Evolutionary conservation across 73 alveolate species (phyloP).

Genomic region (Tetrahymena thermophila): DNA sequence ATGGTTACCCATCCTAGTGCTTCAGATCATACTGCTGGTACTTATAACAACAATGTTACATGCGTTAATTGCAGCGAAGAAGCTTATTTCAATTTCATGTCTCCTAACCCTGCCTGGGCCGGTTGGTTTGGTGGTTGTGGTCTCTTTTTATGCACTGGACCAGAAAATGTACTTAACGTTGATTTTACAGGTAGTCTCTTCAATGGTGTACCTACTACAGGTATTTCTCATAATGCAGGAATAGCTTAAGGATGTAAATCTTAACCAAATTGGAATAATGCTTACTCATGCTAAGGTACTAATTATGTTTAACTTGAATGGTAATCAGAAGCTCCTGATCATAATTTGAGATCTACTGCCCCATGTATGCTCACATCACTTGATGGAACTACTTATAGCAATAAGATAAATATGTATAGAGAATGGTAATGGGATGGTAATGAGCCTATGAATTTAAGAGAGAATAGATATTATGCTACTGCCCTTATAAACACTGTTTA

Average conservation of each 20-base stretch:
- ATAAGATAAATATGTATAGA: conserved; percentile 4
- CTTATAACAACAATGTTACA: conserved; percentile 5
- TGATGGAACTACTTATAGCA: not conserved
- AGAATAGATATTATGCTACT: conserved; percentile 9
- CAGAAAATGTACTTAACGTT: conserved; percentile 8
- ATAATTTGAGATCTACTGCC: conserved; percentile 8
- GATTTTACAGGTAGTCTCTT: conserved; percentile 27
- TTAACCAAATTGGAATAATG: conserved; percentile 25
- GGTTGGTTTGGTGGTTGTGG: conserved; percentile 51
- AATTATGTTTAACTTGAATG: conserved; percentile 2
- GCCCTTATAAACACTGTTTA: not conserved
- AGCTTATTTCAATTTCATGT: conserved; percentile 4
- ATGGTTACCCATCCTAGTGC: conserved; percentile 13
- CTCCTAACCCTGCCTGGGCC: conserved; percentile 8
- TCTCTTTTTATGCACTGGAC: conserved; percentile 21
- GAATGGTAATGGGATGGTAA: conserved; percentile 49
- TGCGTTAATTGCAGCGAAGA: conserved; percentile 12
- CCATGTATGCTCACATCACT: not conserved
- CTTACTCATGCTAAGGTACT: conserved; percentile 3
- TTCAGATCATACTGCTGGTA: conserved; percentile 13
- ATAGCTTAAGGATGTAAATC: not conserved
- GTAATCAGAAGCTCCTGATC: conserved; percentile 36
- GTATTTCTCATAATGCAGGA: conserved; percentile 22
- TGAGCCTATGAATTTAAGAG: conserved; percentile 37
- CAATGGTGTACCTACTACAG: conserved; percentile 3